These are phyloP conservation scores for Mycosphaerelloides madeirae DNA, from an alignment of 2,329 filamentous ascomycete species.

Conservation along the genomic window DNA sequence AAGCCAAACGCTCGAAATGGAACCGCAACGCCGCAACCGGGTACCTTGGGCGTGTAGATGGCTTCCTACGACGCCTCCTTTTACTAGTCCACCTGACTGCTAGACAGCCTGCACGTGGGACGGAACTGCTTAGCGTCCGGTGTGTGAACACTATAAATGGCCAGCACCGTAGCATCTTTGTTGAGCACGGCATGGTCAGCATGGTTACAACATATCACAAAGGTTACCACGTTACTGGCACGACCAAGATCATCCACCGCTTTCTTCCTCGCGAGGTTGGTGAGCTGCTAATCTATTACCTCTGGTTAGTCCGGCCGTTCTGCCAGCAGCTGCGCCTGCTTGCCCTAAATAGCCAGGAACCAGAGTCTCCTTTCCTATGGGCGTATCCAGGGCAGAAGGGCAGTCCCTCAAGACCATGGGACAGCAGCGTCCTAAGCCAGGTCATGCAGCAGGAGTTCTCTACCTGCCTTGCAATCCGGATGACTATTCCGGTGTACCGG, in stretches of 20 bases:
- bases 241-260: not conserved
- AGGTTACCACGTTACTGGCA: not conserved
- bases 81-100: constrained; percentile 18
- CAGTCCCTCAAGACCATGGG: too few relatives aligned
- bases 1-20: not conserved
- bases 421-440: not conserved
- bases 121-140: constrained; percentile 14
- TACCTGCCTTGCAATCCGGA: not conserved
- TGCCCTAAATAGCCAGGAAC: not conserved
- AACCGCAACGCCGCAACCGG: not conserved
- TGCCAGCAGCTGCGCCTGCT: not conserved
- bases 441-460: not conserved
- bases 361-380: not conserved
- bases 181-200: constrained; percentile 16
- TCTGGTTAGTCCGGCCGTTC: constrained; percentile 13
- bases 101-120: constrained; percentile 14
- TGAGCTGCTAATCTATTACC: constrained; percentile 12
- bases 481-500: not conserved
- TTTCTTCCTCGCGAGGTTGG: not conserved
- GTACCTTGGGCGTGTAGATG: not conserved
- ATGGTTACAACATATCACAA: constrained; percentile 9
- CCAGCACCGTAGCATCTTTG: constrained; percentile 12
- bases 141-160: constrained; percentile 13
- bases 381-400: too few relatives aligned
- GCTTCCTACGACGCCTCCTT: constrained; percentile 14